Conservation (phyloP, 169 alveolate species). For the Cryptosporidium tyzzeri region DNA sequence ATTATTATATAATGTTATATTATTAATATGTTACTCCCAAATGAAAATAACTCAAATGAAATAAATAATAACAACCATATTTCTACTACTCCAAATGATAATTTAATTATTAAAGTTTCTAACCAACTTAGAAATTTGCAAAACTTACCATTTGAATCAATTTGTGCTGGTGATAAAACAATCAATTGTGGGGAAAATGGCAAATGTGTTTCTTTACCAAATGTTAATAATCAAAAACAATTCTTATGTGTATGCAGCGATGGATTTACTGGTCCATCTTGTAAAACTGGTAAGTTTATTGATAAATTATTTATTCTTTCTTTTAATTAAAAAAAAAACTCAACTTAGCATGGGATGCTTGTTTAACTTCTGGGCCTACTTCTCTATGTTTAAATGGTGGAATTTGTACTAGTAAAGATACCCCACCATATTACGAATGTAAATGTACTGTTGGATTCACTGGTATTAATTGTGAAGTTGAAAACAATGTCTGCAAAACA, state of each 20-base stretch:
- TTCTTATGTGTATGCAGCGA: constrained; percentile 45
- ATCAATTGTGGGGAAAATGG: constrained; percentile 61
- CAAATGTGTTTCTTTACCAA: constrained; percentile 40
- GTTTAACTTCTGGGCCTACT: constrained; percentile 48
- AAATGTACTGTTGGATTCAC: constrained; percentile 60
- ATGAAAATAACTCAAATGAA: not conserved
- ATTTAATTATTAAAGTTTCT: not conserved
- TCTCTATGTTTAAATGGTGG: constrained; percentile 70
- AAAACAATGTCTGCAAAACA: constrained; percentile 49
- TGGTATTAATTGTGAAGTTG: constrained; percentile 56
- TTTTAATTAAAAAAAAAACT: too few relatives aligned
- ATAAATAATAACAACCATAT: not conserved
- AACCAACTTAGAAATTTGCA: not conserved
- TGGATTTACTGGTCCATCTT: constrained; percentile 54
- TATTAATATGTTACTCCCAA: not conserved
- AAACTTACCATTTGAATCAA: constrained; percentile 59
- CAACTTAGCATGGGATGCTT: constrained; percentile 66
- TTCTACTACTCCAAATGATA: not conserved
- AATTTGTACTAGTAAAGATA: constrained; percentile 27
- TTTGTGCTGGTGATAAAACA: constrained; percentile 58
- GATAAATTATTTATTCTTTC: not conserved
- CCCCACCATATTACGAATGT: constrained; percentile 27
- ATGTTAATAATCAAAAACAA: not conserved
- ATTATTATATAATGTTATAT: too few relatives aligned
- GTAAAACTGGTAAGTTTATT: constrained; percentile 48